Evolutionary conservation across 164 flowering plant genomes (phyloP).

Genomic region (Hamamelis virginiana): DNA sequence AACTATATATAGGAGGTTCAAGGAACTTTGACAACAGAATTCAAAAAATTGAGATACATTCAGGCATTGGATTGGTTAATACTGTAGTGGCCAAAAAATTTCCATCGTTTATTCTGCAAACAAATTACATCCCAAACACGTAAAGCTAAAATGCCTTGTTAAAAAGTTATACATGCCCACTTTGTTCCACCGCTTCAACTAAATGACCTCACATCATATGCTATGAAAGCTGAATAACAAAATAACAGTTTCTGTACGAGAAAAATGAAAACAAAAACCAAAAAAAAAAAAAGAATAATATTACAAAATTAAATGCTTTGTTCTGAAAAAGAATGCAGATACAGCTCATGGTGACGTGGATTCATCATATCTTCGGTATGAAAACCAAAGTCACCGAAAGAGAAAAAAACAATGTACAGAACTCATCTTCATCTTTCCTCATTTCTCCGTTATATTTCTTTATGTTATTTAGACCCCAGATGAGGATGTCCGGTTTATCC

Average conservation of each 20-base stretch:
- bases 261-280: background rate
- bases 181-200: background rate
- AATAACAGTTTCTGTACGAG: no score
- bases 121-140: no score
- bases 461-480: constrained; percentile 41
- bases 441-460: background rate
- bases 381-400: constrained; percentile 13
- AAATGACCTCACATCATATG: background rate
- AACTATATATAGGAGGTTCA: no score
- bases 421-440: background rate
- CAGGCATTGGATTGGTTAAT: no score
- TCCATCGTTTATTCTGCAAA: no score
- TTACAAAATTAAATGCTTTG: constrained; percentile 28
- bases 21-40: no score
- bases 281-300: constrained; percentile 20
- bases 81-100: no score
- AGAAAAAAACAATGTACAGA: constrained; percentile 13
- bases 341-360: constrained; percentile 7
- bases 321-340: background rate
- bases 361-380: background rate
- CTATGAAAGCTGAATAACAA: no score
- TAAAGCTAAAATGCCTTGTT: no score
- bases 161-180: no score
- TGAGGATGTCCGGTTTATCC: constrained; percentile 77
- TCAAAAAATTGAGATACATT: no score